phyloP scores from a whole-genome alignment of 345 rosid species.

The Pugionium dolabratum region DNA sequence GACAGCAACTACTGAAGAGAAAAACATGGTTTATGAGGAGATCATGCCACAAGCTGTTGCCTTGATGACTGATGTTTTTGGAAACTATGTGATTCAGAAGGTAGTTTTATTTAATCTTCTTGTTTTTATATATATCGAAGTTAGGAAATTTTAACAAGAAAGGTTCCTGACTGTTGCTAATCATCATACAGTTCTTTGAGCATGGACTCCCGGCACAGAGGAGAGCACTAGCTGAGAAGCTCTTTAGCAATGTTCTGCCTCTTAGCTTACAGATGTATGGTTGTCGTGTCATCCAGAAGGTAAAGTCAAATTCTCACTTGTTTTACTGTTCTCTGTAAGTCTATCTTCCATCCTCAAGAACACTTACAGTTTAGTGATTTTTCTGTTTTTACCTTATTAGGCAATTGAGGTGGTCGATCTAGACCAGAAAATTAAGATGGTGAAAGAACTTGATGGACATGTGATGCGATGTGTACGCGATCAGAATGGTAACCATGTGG shows the following conservation, averaged over 20 bases:
- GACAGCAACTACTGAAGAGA: slow-evolving; percentile 77
- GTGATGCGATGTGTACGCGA: slow-evolving; percentile 92
- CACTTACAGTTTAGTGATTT: background rate
- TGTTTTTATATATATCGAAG: background rate
- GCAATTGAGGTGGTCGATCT: slow-evolving; percentile 88
- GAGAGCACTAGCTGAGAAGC: slow-evolving; percentile 82
- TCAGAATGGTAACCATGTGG: slow-evolving; percentile 95
- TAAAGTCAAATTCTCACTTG: slow-evolving; percentile 27
- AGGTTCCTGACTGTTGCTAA: background rate
- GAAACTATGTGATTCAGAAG: slow-evolving; percentile 94
- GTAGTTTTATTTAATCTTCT: slow-evolving; percentile 37
- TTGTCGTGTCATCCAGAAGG: slow-evolving; percentile 96
- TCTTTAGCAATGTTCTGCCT: slow-evolving; percentile 72
- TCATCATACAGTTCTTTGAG: slow-evolving; percentile 73
- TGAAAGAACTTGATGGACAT: slow-evolving; percentile 82
- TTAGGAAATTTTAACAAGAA: background rate
- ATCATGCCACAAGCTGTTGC: slow-evolving; percentile 79
- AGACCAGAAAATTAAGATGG: slow-evolving; percentile 87
- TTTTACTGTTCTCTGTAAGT: background rate
- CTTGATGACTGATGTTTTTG: slow-evolving; percentile 92
- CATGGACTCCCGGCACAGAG: slow-evolving; percentile 80
- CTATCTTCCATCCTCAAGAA: background rate
- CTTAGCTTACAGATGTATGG: slow-evolving; percentile 98
- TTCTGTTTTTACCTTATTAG: slow-evolving; percentile 38
- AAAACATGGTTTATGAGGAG: slow-evolving; percentile 80